Evolutionary conservation across 495 filamentous ascomycete genomes (phyloP), one percentile per base, ranked within the genome.

Genomic region (Neurospora cerealis): DNA sequence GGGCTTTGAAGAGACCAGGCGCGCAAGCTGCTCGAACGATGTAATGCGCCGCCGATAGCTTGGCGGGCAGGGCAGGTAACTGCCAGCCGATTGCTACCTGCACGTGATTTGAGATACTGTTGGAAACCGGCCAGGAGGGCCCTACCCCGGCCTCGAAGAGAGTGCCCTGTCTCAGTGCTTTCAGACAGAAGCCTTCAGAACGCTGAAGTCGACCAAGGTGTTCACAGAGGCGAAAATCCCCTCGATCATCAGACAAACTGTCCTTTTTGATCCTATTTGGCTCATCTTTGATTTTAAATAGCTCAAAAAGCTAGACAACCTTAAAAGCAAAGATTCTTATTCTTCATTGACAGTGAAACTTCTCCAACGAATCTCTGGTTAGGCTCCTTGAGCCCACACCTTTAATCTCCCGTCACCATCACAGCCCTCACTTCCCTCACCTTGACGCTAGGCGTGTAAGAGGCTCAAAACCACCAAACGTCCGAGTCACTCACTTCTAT

Each of bases 211-310:
- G 19, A 32, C 5, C 28, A 62, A 34, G 28, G 38, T 42, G 10
- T 32, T 21, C 28, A 72, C 38, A 73, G 73, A 73, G 76, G 74
- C 71, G 37, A 77, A 79, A 54, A 71, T 39, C 54, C 24, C 48
- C 32, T 71, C 13, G 13, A 34, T 15, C 0, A 4, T 9, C 37
- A 21, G 38, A 42, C 73, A 79, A 75, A 73, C 77, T 80, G 79
- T 77, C 80, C 80, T 80, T 80, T 80, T 75, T 75, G 21, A 75
- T 4, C 13, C 76, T 81, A 73, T n/a, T 54, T 77, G 73, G 78
- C 48, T 78, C 75, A 76, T 76, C 32, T 32, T 71, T 8, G 1
- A 44, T 54, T 28, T n/a, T 71, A n/a, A 13, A 28, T 28, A 0
- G 2, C 70, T 21, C 0, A 1, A 24, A 46, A 5, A 13, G n/a